A percentile compares a stretch with the other conserved stretches of the same genome.
These are phyloP conservation scores for Pichia thaimueangensis DNA, from an alignment of 805 yeast species.

Conservation along the genomic window DNA sequence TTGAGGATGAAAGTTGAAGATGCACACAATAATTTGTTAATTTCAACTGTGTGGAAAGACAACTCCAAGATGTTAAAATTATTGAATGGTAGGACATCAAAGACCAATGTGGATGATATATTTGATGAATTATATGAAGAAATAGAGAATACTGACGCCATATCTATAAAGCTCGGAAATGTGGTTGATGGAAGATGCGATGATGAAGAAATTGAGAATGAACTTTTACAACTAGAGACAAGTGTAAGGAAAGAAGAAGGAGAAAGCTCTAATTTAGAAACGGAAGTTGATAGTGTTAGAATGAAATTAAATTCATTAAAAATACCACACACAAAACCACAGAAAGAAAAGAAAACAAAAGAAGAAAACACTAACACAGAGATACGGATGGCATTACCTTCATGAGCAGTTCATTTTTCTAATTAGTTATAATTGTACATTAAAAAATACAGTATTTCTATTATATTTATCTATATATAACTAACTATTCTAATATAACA, in stretches of 20 bases:
- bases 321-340: constrained; percentile 8
- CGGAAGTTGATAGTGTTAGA: constrained; percentile 6
- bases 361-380: too few species aligned
- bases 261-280: not conserved
- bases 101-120: constrained; percentile 17
- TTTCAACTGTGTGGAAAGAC: constrained; percentile 20
- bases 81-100: constrained; percentile 20
- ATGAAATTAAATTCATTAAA: constrained; percentile 9
- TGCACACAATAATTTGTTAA: constrained; percentile 21
- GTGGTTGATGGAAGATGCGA: constrained; percentile 9
- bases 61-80: constrained; percentile 21
- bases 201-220: constrained; percentile 23
- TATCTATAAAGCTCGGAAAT: constrained; percentile 15
- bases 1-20: constrained; percentile 24
- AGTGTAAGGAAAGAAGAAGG: constrained; percentile 8
- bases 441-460: not conserved
- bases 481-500: constrained; percentile 10
- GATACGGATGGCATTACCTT: too few species aligned
- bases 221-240: constrained; percentile 14
- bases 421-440: too few species aligned
- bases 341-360: not conserved
- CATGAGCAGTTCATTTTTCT: too few species aligned
- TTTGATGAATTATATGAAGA: constrained; percentile 18
- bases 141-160: constrained; percentile 16
- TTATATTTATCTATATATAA: not conserved